These are phyloP conservation scores for Geotrichum citri-aurantii DNA, from an alignment of 1,139 yeast species.

Conservation along the genomic window DNA sequence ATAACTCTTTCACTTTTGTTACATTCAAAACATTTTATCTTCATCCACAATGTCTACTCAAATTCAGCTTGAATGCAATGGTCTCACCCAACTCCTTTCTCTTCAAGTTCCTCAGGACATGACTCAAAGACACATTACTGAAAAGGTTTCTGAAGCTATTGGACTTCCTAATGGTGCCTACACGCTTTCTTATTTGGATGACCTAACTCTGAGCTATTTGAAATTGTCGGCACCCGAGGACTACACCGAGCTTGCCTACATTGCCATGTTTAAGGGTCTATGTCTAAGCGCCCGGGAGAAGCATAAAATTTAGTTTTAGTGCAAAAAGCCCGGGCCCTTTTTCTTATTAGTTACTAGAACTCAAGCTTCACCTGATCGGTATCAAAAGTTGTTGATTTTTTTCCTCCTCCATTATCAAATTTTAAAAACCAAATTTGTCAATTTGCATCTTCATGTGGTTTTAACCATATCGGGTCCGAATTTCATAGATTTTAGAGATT, in stretches of 20 bases:
- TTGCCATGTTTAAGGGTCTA: conserved; percentile 7
- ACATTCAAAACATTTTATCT: not conserved
- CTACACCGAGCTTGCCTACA: conserved; percentile 6
- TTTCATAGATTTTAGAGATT: no score
- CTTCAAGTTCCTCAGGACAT: conserved; percentile 10
- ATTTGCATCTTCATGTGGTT: no score
- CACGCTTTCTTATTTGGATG: conserved; percentile 7
- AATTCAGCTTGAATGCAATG: conserved; percentile 9
- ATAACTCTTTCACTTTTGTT: no score
- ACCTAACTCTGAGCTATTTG: not conserved
- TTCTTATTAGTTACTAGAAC: no score
- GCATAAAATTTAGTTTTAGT: not conserved
- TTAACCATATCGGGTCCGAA: no score
- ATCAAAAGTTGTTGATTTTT: no score
- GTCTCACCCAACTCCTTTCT: not conserved
- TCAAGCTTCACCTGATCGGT: no score
- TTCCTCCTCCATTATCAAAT: no score
- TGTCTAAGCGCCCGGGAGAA: not conserved
- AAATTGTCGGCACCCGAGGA: conserved; percentile 3
- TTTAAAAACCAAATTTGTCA: no score
- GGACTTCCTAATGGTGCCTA: conserved; percentile 2
- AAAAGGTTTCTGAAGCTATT: conserved; percentile 3
- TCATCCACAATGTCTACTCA: not conserved
- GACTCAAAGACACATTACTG: conserved; percentile 5
- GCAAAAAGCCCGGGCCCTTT: not conserved